phyloP scores from a whole-genome alignment of 2,329 filamentous ascomycete species.

The Leptographium radiaticola region DNA sequence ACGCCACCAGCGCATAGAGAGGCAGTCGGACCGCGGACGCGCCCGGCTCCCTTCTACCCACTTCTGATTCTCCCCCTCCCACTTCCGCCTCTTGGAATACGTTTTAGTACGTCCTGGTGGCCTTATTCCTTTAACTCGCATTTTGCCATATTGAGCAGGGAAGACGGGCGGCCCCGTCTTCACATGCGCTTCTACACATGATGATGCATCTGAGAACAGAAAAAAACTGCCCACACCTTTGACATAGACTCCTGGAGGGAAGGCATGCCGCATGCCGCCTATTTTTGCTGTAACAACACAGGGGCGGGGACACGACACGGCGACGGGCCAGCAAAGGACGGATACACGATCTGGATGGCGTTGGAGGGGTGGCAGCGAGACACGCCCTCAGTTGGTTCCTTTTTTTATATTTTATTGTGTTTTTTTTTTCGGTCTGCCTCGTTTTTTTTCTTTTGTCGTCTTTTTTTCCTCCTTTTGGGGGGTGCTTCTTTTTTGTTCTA shows the following conservation, averaged over 20 bases:
- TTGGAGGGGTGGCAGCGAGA: neutral
- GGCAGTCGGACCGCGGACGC: neutral
- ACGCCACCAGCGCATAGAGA: slow-evolving; percentile 57
- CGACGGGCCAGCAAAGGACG: neutral
- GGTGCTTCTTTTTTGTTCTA: too few relatives aligned
- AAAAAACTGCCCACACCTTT: neutral
- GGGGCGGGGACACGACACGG: neutral
- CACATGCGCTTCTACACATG: neutral
- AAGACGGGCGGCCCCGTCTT: neutral
- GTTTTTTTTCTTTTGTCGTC: neutral
- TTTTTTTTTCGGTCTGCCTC: neutral
- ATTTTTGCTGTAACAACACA: neutral
- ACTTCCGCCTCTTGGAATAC: neutral
- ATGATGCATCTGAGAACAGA: neutral
- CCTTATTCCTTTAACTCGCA: neutral
- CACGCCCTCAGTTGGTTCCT: neutral
- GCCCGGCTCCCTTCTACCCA: neutral
- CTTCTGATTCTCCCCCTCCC: neutral
- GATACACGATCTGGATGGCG: neutral
- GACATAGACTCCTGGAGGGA: neutral
- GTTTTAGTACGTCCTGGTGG: neutral
- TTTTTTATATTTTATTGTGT: neutral
- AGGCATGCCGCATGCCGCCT: neutral
- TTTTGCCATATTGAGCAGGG: neutral
- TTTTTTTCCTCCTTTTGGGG: neutral